phyloP scores from a whole-genome alignment of 2,329 filamentous ascomycete genomes.

The Colletotrichum kahawae region DNA sequence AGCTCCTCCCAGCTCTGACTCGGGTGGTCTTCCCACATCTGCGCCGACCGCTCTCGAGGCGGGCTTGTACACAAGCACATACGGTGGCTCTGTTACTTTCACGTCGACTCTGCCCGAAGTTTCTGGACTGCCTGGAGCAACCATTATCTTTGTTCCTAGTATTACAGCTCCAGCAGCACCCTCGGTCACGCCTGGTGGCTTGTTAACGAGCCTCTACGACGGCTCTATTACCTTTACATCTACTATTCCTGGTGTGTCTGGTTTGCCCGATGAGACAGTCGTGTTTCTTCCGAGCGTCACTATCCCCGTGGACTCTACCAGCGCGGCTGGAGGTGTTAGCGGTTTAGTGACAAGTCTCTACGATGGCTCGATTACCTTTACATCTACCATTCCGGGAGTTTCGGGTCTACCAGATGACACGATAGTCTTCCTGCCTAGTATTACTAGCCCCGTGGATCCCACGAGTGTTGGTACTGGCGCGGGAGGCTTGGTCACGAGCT shows the following conservation, averaged over 20 bases:
- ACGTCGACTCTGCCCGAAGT: neutral
- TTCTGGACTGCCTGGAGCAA: neutral
- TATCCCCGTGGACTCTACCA: neutral
- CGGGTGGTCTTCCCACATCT: neutral
- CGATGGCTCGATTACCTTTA: neutral
- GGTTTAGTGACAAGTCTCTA: neutral
- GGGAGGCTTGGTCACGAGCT: neutral
- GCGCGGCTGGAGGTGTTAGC: neutral
- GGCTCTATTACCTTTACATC: constrained; percentile 5
- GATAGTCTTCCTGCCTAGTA: too few species aligned
- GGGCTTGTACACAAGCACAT: neutral
- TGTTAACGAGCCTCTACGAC: constrained; percentile 7
- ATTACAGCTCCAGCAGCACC: neutral
- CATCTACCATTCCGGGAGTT: neutral
- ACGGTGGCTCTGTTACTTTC: neutral
- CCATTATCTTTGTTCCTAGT: neutral
- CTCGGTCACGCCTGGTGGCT: neutral
- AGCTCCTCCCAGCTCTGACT: neutral
- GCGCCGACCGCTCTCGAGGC: neutral
- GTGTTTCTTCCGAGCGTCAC: neutral
- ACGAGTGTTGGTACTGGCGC: too few species aligned
- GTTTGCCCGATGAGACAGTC: neutral
- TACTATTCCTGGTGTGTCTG: neutral
- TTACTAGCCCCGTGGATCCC: too few species aligned
- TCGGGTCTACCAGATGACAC: too few species aligned